Conservation (phyloP, 257 asterid species). For the Gentiana macrophylla region DNA sequence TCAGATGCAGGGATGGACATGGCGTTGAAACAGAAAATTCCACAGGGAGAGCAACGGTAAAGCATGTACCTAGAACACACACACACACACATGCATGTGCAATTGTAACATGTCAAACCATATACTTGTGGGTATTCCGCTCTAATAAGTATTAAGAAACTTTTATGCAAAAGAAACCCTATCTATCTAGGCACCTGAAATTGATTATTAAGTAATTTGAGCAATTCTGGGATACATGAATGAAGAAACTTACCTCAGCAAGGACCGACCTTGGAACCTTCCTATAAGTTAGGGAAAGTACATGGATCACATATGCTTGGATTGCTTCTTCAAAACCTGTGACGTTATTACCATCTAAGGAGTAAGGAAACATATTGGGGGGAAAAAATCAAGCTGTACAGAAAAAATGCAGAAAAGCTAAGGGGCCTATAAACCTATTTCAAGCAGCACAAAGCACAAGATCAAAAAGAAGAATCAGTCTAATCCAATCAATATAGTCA, state of each 20-base stretch:
- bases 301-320: conserved; percentile 70
- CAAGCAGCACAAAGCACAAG: neutral
- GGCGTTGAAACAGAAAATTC: neutral
- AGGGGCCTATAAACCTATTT: neutral
- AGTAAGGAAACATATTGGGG: neutral
- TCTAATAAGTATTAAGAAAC: too few relatives aligned
- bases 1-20: too few relatives aligned
- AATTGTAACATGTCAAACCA: too few relatives aligned
- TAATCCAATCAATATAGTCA: too few relatives aligned
- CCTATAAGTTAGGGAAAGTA: conserved; percentile 70
- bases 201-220: neutral
- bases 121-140: too few relatives aligned
- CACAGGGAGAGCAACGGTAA: too few relatives aligned
- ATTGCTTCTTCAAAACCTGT: conserved; percentile 91
- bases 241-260: conserved; percentile 65
- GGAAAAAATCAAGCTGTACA: neutral
- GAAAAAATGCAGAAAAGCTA: neutral
- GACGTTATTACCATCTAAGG: neutral
- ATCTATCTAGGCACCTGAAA: neutral
- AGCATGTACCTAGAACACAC: neutral
- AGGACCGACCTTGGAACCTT: conserved; percentile 59
- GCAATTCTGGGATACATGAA: neutral
- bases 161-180: neutral
- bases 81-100: neutral
- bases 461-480: too few relatives aligned